phyloP scores from a whole-genome alignment of 495 filamentous ascomycete species.

The Hypoxylon perforatum region DNA sequence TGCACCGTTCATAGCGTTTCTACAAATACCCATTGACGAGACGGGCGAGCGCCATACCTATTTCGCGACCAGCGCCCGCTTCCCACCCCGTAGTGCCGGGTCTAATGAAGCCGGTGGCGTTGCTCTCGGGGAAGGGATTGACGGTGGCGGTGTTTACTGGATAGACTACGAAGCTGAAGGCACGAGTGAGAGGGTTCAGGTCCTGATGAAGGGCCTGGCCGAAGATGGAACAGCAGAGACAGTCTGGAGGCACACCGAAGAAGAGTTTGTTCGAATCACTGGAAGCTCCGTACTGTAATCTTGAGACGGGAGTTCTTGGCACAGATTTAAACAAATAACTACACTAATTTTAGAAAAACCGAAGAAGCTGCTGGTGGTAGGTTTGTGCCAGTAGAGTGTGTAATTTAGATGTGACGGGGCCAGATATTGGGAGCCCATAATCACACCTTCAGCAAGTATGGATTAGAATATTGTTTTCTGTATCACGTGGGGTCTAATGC shows the following conservation, averaged over 20 bases:
- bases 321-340: too few relatives aligned
- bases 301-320: too few relatives aligned
- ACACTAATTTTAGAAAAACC: too few relatives aligned
- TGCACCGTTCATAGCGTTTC: slow-evolving; percentile 12
- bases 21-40: slow-evolving; percentile 44
- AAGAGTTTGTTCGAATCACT: too few relatives aligned
- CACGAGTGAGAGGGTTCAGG: slow-evolving; percentile 45
- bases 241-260: slow-evolving; percentile 56
- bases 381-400: too few relatives aligned
- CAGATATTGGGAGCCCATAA: too few relatives aligned
- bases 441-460: too few relatives aligned
- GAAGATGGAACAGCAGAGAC: slow-evolving; percentile 53
- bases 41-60: slow-evolving; percentile 62
- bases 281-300: too few relatives aligned
- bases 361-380: too few relatives aligned
- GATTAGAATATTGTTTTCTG: too few relatives aligned
- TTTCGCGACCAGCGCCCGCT: slow-evolving; percentile 58
- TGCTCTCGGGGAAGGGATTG: slow-evolving; percentile 39
- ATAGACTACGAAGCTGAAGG: slow-evolving; percentile 58
- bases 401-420: too few relatives aligned
- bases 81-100: slow-evolving; percentile 44
- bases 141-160: slow-evolving; percentile 64
- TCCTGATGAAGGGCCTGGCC: slow-evolving; percentile 51
- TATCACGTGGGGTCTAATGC: too few relatives aligned
- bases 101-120: slow-evolving; percentile 46